phyloP scores from a whole-genome alignment of 352 stramenopile genomes.

The Globisporangium orthogonon region DNA sequence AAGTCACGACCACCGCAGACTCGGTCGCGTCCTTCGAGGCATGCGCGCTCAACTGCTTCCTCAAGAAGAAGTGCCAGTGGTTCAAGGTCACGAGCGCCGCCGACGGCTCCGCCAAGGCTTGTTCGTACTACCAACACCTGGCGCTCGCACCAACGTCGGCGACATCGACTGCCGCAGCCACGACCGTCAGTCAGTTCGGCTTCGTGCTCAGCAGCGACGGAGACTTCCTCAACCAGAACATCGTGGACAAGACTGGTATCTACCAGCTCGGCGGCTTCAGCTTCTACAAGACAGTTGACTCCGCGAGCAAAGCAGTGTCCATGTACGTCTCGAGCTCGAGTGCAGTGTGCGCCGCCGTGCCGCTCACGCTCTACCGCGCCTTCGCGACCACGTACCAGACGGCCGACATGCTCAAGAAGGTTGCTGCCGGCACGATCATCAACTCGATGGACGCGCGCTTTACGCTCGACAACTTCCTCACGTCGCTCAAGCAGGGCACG shows the following conservation, averaged over 20 bases:
- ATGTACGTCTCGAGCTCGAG: conserved; percentile 17
- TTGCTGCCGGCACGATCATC: conserved; percentile 24
- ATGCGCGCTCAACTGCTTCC: conserved; percentile 23
- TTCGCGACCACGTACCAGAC: conserved; percentile 27
- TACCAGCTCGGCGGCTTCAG: conserved; percentile 17
- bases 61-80: conserved; percentile 25
- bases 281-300: conserved; percentile 24
- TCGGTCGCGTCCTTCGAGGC: conserved; percentile 15
- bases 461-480: conserved; percentile 18
- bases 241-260: conserved; percentile 9
- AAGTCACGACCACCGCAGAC: conserved; percentile 5
- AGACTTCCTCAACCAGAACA: conserved; percentile 27
- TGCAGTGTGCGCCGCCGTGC: conserved; percentile 16
- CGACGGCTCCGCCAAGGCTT: conserved; percentile 17
- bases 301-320: conserved; percentile 19
- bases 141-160: conserved; percentile 5
- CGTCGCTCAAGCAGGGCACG: conserved; percentile 11
- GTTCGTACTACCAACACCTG: conserved; percentile 25
- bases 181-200: conserved; percentile 18
- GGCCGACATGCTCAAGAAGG: conserved; percentile 21
- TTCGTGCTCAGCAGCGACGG: conserved; percentile 21
- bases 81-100: conserved; percentile 19
- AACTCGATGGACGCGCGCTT: conserved; percentile 33
- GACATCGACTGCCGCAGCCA: conserved; percentile 6
- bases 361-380: conserved; percentile 25